phyloP scores from a whole-genome alignment of 345 rosid species.

The Erucastrum elatum region DNA sequence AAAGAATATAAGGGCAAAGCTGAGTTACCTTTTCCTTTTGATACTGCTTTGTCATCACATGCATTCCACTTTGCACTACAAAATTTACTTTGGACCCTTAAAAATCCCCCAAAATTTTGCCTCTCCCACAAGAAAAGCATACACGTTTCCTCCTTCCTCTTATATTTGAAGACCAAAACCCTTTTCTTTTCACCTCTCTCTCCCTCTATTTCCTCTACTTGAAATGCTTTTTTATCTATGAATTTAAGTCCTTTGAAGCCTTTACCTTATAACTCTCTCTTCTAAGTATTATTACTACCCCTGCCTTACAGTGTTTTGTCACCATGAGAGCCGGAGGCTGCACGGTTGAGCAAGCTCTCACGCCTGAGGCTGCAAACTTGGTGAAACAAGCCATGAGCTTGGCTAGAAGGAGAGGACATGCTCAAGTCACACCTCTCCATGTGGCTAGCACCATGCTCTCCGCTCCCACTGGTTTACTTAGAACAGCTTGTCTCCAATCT shows the following conservation, averaged over 20 bases:
- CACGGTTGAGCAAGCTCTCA: slow-evolving; percentile 79
- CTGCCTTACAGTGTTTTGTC: not conserved
- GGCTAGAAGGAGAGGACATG: slow-evolving; percentile 86
- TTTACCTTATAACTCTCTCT: slow-evolving; percentile 14
- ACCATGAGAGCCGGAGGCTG: slow-evolving; percentile 91
- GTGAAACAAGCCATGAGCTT: slow-evolving; percentile 79
- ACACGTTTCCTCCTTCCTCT: slow-evolving; percentile 40
- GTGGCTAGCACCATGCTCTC: slow-evolving; percentile 93
- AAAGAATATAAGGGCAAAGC: slow-evolving; percentile 53
- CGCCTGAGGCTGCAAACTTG: slow-evolving; percentile 68
- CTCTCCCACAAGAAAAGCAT: slow-evolving; percentile 78
- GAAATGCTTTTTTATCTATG: slow-evolving; percentile 19
- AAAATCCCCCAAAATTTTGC: slow-evolving; percentile 42
- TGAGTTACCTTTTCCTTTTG: slow-evolving; percentile 79
- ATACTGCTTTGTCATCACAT: slow-evolving; percentile 89
- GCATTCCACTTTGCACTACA: slow-evolving; percentile 95
- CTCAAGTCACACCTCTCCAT: slow-evolving; percentile 94
- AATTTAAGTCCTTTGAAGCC: slow-evolving; percentile 33
- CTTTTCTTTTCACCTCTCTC: slow-evolving; percentile 29
- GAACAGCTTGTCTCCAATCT: slow-evolving; percentile 89
- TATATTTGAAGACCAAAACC: slow-evolving; percentile 38
- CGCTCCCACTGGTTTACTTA: slow-evolving; percentile 65
- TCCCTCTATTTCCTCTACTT: slow-evolving; percentile 17
- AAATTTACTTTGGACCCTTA: slow-evolving; percentile 71
- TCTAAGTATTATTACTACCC: slow-evolving; percentile 28